A percentile compares a stretch with the other conserved stretches of the same genome.
phyloP scores from a whole-genome alignment of 768 basidiomycete species.

The Pleurotus ostreatus region DNA sequence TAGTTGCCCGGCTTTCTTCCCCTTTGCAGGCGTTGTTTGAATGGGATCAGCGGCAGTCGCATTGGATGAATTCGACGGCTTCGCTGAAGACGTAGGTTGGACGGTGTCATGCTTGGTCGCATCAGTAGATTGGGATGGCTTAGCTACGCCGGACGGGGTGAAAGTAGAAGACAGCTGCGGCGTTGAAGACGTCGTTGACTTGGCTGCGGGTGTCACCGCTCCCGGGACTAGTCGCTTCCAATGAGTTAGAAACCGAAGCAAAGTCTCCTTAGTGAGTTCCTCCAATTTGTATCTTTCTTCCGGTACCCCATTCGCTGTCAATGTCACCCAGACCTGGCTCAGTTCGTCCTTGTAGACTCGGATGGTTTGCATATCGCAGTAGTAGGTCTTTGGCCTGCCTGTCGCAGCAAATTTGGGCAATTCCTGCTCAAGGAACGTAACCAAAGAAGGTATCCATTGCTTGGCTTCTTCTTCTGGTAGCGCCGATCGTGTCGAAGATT shows the following conservation, averaged over 20 bases:
- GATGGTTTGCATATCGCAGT: not conserved
- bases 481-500: too few species aligned
- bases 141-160: not conserved
- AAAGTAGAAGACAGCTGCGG: not conserved
- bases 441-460: not conserved
- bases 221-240: not conserved
- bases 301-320: not conserved
- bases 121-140: too few species aligned
- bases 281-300: not conserved
- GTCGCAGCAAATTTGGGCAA: not conserved
- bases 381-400: not conserved
- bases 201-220: not conserved
- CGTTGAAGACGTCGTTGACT: not conserved
- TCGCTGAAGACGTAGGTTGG: too few species aligned
- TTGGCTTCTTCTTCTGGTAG: not conserved
- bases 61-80: too few species aligned
- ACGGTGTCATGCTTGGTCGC: too few species aligned
- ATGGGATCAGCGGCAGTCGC: too few species aligned
- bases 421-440: not conserved
- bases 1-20: constrained; percentile 41
- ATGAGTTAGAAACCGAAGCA: not conserved
- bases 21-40: constrained; percentile 29
- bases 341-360: not conserved
- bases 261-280: not conserved
- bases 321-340: not conserved